Base-by-base conservation (phyloP, 2,329 filamentous ascomycete genomes). In the Diaporthe nobilis region DNA sequence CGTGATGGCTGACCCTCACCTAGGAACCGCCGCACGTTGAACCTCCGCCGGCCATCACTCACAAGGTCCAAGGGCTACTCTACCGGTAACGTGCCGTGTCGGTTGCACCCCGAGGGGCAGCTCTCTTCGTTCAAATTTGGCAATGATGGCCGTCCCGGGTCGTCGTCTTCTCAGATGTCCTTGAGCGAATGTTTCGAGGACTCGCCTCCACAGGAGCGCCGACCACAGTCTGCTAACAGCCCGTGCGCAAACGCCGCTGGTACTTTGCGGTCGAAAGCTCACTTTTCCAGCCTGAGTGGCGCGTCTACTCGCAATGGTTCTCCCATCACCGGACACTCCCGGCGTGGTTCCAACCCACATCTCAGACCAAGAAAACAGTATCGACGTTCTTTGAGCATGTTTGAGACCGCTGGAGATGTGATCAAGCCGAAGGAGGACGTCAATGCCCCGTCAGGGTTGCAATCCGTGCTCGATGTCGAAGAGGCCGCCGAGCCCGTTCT, bases 371-470 rank as follows among this genome's bases (percentile, higher is more conserved):
- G 96, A 79, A 98, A 98, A 82, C 94, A 97, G 83, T 96, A 96
- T 82, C 93, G 97, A 77, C 92, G 97, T 79, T 98, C 96, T 34
- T 87, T 98, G 82, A 98, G 97, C 89, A 99, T 99, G 97, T 99
- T 98, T 85, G 96, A 98, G 86, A 92, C 94, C 83, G 94, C 96
- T 4, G 94, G 91, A 79, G 97, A 98, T 82, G 89, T 98, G 73
- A 94, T 98, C 87, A 95, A 95, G 85, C 88, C 92, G 74, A 95
- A 95, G 83, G 87, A 93, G 78, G 90, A 92, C 61, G 90, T 90
- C 15, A 84, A 86, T 75, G 81, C 85, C 72, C 83, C 89, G 75
- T 87, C 88, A 80, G 86, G 87, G 76, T 86, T 96, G 77, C 90
- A 94, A 80, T 93, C 94, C 57, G 93, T 96, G 74, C 94, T 94